Percentiles rank a stretch among this genome's conserved stretches.
Conservation (phyloP, 2,329 filamentous ascomycete species). For the Rutstroemia sp. region DNA sequence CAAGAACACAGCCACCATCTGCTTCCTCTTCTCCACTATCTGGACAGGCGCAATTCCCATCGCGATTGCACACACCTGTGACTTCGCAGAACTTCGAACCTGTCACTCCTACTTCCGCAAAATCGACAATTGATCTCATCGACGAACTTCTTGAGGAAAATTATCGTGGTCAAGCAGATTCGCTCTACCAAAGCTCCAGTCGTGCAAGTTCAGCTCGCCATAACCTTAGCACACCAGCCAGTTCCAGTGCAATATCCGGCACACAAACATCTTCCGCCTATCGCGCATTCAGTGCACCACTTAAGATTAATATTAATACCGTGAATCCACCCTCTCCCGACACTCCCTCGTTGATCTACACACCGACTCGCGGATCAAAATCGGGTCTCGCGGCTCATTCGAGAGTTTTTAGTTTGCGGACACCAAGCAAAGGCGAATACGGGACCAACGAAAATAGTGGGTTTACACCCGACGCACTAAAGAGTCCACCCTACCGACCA, state of each 20-base stretch:
- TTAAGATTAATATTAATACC: background rate
- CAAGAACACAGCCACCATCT: background rate
- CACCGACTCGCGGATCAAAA: slow-evolving; percentile 4
- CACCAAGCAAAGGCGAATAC: background rate
- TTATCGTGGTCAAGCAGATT: slow-evolving; percentile 20
- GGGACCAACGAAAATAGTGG: background rate
- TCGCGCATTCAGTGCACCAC: background rate
- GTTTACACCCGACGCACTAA: slow-evolving; percentile 2
- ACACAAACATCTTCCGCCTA: background rate
- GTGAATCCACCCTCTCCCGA: background rate
- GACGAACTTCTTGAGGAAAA: slow-evolving; percentile 20
- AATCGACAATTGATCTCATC: slow-evolving; percentile 12
- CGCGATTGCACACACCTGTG: background rate
- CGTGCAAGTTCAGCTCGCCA: background rate
- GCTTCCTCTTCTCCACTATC: background rate
- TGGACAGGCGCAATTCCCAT: no score
- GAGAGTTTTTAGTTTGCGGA: background rate
- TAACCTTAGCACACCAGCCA: background rate
- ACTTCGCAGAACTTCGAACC: background rate
- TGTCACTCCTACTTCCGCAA: background rate
- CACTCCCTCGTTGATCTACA: background rate
- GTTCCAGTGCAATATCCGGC: background rate
- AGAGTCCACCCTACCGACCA: background rate
- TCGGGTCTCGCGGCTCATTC: background rate
- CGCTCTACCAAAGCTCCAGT: slow-evolving; percentile 14